Evolutionary conservation across 2,329 filamentous ascomycete genomes (phyloP), one percentile per base, ranked within the genome.

Genomic region (Scedosporium apiospermum): DNA sequence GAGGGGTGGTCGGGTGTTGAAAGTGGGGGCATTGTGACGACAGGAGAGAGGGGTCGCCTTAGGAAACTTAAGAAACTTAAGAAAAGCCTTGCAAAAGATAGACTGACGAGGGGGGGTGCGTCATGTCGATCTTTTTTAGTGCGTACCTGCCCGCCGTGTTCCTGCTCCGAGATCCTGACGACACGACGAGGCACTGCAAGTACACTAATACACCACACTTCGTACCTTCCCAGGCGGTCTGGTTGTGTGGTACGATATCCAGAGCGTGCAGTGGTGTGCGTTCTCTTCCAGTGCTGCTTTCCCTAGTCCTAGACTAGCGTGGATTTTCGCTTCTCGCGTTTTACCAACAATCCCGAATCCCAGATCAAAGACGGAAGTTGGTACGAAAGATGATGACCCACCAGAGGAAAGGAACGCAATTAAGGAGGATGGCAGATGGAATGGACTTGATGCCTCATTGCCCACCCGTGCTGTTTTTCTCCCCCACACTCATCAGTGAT

Each of bases 1-100:
- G 44, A 18, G 44, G 44, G 51, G 51, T 55, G 51, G 18, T 23
- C 51, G 51, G 51, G 51, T 55, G 51, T 49, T 14, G 51, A 23
- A 55, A 55, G 51, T 55, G 51, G 51, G 51, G 51, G 51, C 51
- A 55, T 55, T 55, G 23, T 55, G 51, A 55, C 51, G 51, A 55
- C 21, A 49, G 44, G 9, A 49, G 51, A 23, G 49, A 53, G 49
- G 49, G 49, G 49, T 53, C n/a, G 21, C 12, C 10, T 12, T 53
- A 26, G 14, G 21, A 21, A 26, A 21, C 23, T 23, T 23, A 23
- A 23, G 23, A 23, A 23, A 23, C 2, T 2, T 21, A 16, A 21
- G 18, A 53, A 53, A 55, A 27, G 21, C 34, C 34, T 12, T 38
- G 34, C 34, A 38, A 23, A 55, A 55, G 51, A 55, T 55, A 55